Base-by-base conservation (phyloP, 371 early-diverging fungal genomes). In the Mortierella sp. region DNA sequence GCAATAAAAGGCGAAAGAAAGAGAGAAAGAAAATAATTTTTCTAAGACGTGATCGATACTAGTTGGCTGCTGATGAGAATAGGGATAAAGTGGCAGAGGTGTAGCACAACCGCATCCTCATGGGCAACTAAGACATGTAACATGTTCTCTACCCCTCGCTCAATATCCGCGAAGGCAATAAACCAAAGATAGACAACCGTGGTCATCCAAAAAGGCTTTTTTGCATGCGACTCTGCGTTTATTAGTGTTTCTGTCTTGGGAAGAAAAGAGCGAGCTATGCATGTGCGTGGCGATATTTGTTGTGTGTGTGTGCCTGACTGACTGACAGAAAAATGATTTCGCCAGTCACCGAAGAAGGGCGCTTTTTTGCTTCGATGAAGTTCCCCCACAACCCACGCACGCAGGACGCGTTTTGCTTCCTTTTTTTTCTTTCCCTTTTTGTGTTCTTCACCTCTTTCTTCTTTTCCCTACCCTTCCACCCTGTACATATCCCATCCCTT, bases 331-430 rank as follows among this genome's bases (percentile, higher is more conserved):
- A 22, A 31, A 34, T 11, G 4, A 53, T 24, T 34, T 31, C 22
- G 37, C 61, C 61, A 58, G 61, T 58, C 61, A 58, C 61, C 48
- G n/a, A 48, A 48, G 7, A 7, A 19, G 61, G 61, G 61, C 61
- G 61, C 61, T 34, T 34, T 58, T 58, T 58, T 58, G n/a, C n/a
- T n/a, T n/a, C n/a, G n/a, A n/a, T n/a, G n/a, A n/a, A n/a, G n/a
- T n/a, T n/a, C n/a, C n/a, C n/a, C n/a, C n/a, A 58, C 52, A 22
- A 31, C 19, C 31, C 34, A n/a, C 26, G 52, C 52, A n/a, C 29
- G 48, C 19, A 48, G 19, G 48, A 48, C 48, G 48, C 37, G 34
- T 22, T 53, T 9, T 13, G 26, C 16, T 16, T 34, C 8, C 9
- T 10, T 34, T 7, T n/a, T 48, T 48, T 0, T 7, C 3, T n/a